These are phyloP conservation scores for Fulvia fulva DNA, from an alignment of 2,329 filamentous ascomycete genomes.

Conservation along the genomic window DNA sequence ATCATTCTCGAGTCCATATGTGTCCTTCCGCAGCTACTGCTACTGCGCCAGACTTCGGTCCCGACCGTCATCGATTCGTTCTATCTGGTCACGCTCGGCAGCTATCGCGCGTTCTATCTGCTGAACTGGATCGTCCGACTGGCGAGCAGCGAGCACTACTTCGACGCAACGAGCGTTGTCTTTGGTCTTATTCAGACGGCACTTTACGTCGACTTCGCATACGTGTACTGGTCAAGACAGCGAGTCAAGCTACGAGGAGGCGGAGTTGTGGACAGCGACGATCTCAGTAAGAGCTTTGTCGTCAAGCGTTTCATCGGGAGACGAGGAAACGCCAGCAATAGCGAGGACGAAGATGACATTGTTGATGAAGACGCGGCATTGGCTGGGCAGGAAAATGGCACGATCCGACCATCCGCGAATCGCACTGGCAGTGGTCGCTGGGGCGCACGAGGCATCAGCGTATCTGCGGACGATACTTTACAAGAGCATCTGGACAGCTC, in stretches of 20 bases:
- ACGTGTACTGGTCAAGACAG: conserved; percentile 93
- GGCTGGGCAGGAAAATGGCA: conserved; percentile 34
- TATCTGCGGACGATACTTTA: conserved; percentile 55
- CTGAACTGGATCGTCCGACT: conserved; percentile 73
- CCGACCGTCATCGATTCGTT: conserved; percentile 96
- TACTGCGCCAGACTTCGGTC: conserved; percentile 89
- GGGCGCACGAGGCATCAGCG: conserved; percentile 56
- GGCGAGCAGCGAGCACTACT: conserved; percentile 55
- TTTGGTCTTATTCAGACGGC: conserved; percentile 88
- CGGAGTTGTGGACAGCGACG: conserved; percentile 84
- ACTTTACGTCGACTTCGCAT: conserved; percentile 89
- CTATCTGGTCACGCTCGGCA: conserved; percentile 82
- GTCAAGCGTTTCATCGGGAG: conserved; percentile 71
- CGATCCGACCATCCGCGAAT: conserved; percentile 20
- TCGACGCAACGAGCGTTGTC: conserved; percentile 65
- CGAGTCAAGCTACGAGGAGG: conserved; percentile 88
- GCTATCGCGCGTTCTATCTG: conserved; percentile 84
- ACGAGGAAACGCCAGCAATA: conserved; percentile 30
- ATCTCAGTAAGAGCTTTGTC: conserved; percentile 80
- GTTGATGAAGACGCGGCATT: conserved; percentile 60
- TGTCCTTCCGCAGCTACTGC: conserved; percentile 83
- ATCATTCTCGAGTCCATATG: conserved; percentile 88
- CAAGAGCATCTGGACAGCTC: conserved; percentile 31
- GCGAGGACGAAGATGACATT: conserved; percentile 45
- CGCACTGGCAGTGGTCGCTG: conserved; percentile 44